These are phyloP conservation scores for Talaromyces amestolkiae DNA, from an alignment of 2,329 filamentous ascomycete species.

Conservation along the genomic window DNA sequence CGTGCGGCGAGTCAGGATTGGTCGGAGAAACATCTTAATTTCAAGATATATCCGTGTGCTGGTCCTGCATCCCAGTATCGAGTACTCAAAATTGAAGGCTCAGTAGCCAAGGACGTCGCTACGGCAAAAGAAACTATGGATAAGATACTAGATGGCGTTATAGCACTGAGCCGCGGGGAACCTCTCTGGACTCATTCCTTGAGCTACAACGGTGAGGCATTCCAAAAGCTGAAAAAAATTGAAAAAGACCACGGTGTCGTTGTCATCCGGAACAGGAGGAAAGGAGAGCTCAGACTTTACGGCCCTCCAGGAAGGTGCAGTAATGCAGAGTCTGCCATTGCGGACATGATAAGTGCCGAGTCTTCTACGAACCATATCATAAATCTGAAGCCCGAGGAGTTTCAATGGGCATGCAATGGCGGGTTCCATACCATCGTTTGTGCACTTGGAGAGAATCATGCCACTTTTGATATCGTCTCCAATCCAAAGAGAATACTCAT, in stretches of 20 bases:
- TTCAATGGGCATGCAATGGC: conserved; percentile 23
- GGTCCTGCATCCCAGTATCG: conserved; percentile 26
- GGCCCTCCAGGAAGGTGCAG: neutral
- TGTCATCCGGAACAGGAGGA: neutral
- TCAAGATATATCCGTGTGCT: conserved; percentile 21
- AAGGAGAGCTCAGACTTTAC: neutral
- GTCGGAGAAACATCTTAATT: conserved; percentile 30
- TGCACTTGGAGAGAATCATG: conserved; percentile 22
- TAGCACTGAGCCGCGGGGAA: conserved; percentile 22
- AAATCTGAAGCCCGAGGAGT: conserved; percentile 20
- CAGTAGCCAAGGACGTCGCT: conserved; percentile 30
- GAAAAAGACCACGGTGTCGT: neutral
- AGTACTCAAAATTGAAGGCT: conserved; percentile 42
- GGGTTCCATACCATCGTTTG: conserved; percentile 23
- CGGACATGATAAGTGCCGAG: conserved; percentile 15
- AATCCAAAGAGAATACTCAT: conserved; percentile 23
- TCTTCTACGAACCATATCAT: conserved; percentile 21
- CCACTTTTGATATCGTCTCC: conserved; percentile 20
- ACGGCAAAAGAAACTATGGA: conserved; percentile 35
- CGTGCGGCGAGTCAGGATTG: conserved; percentile 26
- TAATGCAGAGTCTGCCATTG: neutral
- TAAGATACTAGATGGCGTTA: conserved; percentile 33
- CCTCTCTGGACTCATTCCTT: conserved; percentile 21
- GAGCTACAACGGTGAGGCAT: neutral
- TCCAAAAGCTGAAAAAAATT: neutral